Base-by-base conservation (phyloP, 441 rosid genomes). In the Omphalea diandra region DNA sequence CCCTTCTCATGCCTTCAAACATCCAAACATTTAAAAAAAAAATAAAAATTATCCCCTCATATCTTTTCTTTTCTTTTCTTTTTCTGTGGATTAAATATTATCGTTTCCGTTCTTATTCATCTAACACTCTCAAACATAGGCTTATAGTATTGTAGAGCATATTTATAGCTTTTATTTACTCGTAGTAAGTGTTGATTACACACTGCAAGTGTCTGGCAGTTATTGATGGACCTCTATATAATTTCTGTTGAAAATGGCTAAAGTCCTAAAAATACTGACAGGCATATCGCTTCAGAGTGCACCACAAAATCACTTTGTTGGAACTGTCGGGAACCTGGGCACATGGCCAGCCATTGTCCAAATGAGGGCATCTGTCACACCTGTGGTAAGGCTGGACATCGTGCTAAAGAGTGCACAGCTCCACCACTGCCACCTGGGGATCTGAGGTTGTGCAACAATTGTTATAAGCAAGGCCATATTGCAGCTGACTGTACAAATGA, bases 361-460 rank as follows among this genome's bases (percentile, higher is more conserved):
- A 92, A 92, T 41, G 84, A 90, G 79, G 91, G 91, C 80, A 83
- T 90, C 79, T 92, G 94, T 80, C 97, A 92, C 80, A 87, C 90
- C 43, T 90, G 94, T 77, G 96, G 97, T 47, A 88, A 89, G 82
- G 82, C 84, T 27, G 94, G 97, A 40, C 97, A 90, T 68, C 89
- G 83, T 44, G 97, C 94, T 20, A 84, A 87, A 68, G 91, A 88
- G 60, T 90, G 93, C 79, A 78, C 85, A 0, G 87, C 90, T 56
- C 85, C 83, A 41, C 79, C 79, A 33, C 70, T 90, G 70, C 87
- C 89, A 17, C 90, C 93, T 15, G 88, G 93, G 36, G 93, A 90
- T 75, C 63, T 86, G 82, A 87, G 94, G 78, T 75, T 90, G 65
- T 90, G 97, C 82, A 90, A 88, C 75, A 90, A 88, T 75, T 90